Evolutionary conservation across 2,329 filamentous ascomycete genomes (phyloP).

Genomic region (Hymenoscyphus fructigenus): DNA sequence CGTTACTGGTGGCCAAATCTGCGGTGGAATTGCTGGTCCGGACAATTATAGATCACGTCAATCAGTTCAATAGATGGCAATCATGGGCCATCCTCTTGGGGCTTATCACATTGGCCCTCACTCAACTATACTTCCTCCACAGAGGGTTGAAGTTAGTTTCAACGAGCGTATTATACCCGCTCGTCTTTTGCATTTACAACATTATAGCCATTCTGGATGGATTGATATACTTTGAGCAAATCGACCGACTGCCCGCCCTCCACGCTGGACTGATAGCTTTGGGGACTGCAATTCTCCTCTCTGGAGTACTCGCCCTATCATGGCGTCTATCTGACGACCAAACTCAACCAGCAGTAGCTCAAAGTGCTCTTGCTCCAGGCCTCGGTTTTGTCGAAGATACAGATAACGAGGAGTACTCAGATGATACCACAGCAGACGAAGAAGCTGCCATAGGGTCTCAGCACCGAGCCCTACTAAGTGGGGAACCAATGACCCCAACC

Average conservation of each 20-base stretch:
- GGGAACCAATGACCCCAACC: slow-evolving; percentile 34
- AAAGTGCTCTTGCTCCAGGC: slow-evolving; percentile 76
- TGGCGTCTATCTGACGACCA: slow-evolving; percentile 87
- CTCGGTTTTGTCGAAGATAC: slow-evolving; percentile 77
- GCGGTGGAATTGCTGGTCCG: slow-evolving; percentile 90
- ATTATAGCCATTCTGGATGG: slow-evolving; percentile 97
- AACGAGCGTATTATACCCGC: slow-evolving; percentile 91
- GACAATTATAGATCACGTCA: slow-evolving; percentile 80
- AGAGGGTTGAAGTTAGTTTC: slow-evolving; percentile 91
- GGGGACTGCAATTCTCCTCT: slow-evolving; percentile 81
- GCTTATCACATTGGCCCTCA: slow-evolving; percentile 77
- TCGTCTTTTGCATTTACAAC: slow-evolving; percentile 99
- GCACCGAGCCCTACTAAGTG: slow-evolving; percentile 32
- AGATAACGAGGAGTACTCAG: slow-evolving; percentile 50
- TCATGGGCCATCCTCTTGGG: slow-evolving; percentile 88
- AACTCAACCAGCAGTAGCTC: slow-evolving; percentile 56
- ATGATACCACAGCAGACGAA: slow-evolving; percentile 48
- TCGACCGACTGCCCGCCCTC: slow-evolving; percentile 71
- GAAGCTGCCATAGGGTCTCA: slow-evolving; percentile 34
- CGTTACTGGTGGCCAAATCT: slow-evolving; percentile 89
- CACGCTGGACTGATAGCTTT: slow-evolving; percentile 81
- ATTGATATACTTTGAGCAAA: slow-evolving; percentile 93
- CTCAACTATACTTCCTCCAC: slow-evolving; percentile 93
- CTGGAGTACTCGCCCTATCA: slow-evolving; percentile 85
- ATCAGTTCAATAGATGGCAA: slow-evolving; percentile 94